A percentile compares a stretch with the other conserved stretches of the same genome.
Conservation (phyloP, 805 yeast genomes). For the Lipomyces kockii region DNA sequence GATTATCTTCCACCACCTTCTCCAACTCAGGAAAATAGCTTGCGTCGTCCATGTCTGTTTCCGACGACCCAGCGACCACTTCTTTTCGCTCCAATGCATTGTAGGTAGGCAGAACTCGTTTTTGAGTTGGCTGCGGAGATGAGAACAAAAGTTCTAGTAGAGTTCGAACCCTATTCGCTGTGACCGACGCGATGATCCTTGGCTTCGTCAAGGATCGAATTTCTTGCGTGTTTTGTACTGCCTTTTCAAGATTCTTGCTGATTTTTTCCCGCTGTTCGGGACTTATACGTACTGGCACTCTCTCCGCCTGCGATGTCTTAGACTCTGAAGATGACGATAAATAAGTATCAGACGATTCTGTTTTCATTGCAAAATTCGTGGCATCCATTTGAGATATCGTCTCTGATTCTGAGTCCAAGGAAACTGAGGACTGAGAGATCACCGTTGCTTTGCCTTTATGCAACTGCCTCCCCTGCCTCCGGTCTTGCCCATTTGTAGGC, state of each 20-base stretch:
- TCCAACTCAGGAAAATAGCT: neutral
- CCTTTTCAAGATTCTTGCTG: neutral
- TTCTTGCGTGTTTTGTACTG: neutral
- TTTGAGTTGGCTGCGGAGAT: neutral
- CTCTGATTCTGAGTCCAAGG: neutral
- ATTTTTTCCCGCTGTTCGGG: neutral
- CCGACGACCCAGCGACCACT: neutral
- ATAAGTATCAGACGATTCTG: neutral
- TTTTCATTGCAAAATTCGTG: neutral
- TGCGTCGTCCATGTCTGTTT: neutral
- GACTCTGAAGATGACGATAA: neutral
- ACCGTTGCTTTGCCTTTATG: neutral
- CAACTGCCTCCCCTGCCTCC: neutral
- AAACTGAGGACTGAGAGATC: neutral
- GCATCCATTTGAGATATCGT: neutral
- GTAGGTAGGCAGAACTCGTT: neutral
- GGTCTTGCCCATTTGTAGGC: neutral
- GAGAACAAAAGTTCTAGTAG: neutral
- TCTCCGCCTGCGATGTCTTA: neutral
- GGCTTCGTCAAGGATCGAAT: neutral
- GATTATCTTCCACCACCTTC: neutral
- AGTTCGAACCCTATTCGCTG: neutral
- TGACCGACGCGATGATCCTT: neutral
- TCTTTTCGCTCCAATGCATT: neutral
- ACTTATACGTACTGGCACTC: neutral